Conservation (phyloP, 495 filamentous ascomycete genomes). For the Aspergillus avenaceus region DNA sequence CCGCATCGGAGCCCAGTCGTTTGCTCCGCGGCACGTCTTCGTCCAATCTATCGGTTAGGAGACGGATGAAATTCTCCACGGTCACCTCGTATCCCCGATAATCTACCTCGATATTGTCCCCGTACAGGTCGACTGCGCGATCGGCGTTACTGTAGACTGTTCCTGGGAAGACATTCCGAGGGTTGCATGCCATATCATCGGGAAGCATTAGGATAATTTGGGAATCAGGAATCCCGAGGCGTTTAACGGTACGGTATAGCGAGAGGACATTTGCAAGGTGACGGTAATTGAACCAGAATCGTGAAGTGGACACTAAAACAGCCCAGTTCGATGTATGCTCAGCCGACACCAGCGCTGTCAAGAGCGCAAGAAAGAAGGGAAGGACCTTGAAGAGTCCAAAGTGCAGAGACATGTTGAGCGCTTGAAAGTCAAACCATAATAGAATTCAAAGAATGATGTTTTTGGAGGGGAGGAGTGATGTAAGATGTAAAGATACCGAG, state of each 20-base stretch:
- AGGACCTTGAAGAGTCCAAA: constrained; percentile 31
- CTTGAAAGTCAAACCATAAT: constrained; percentile 4
- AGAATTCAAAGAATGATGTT: no score
- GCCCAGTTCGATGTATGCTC: constrained; percentile 99
- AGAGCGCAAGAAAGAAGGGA: constrained; percentile 42
- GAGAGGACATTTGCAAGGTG: constrained; percentile 97
- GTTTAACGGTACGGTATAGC: constrained; percentile 96
- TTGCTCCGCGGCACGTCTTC: constrained; percentile 94
- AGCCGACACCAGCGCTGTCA: constrained; percentile 45
- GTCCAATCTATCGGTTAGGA: constrained; percentile 88
- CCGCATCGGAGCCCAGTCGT: constrained; percentile 83
- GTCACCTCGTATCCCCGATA: constrained; percentile 98
- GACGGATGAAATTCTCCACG: constrained; percentile 95
- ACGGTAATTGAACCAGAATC: constrained; percentile 99
- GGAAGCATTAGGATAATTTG: constrained; percentile 99
- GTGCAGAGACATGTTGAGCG: constrained; percentile 23
- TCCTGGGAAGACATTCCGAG: constrained; percentile 93
- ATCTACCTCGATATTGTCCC: constrained; percentile 98
- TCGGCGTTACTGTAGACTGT: constrained; percentile 98
- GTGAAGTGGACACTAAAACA: constrained; percentile 94
- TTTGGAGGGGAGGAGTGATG: neutral
- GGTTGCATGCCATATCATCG: constrained; percentile 99
- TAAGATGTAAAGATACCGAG: no score
- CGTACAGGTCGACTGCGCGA: constrained; percentile 91
- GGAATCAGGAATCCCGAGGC: constrained; percentile 94